Evolutionary conservation across 495 filamentous ascomycete species (phyloP).

Genomic region (Hyphodiscus hymeniophilus): DNA sequence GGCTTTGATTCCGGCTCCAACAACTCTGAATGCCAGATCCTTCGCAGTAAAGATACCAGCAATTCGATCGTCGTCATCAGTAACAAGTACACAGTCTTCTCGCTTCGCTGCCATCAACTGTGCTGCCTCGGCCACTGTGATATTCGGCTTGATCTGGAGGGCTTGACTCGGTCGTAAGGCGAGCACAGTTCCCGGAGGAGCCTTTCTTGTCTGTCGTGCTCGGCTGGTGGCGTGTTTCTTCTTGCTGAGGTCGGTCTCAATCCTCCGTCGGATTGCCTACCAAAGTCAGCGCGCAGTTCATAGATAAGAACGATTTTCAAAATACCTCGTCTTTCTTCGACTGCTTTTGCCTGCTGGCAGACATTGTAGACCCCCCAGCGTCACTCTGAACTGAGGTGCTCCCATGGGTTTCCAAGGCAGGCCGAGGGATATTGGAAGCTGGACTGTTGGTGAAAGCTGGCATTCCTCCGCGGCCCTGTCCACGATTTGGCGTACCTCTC

Average conservation of each 20-base stretch:
- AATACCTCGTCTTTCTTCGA: slow-evolving; percentile 96
- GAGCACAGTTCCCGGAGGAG: slow-evolving; percentile 91
- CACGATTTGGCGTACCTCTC: slow-evolving; percentile 54
- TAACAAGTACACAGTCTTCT: slow-evolving; percentile 98
- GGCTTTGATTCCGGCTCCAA: slow-evolving; percentile 87
- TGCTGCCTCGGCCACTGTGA: slow-evolving; percentile 90
- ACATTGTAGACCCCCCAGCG: slow-evolving; percentile 65
- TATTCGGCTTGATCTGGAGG: slow-evolving; percentile 93
- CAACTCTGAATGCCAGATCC: slow-evolving; percentile 94
- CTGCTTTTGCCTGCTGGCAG: slow-evolving; percentile 86
- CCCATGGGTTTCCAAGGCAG: slow-evolving; percentile 57
- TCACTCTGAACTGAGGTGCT: slow-evolving; percentile 52
- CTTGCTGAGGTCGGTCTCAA: slow-evolving; percentile 96
- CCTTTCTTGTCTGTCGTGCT: slow-evolving; percentile 78
- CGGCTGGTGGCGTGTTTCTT: slow-evolving; percentile 75
- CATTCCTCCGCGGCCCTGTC: slow-evolving; percentile 54
- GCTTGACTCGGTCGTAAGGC: slow-evolving; percentile 91
- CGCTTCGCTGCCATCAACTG: slow-evolving; percentile 99
- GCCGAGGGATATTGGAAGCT: slow-evolving; percentile 72
- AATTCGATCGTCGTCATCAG: slow-evolving; percentile 95
- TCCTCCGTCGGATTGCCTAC: slow-evolving; percentile 90
- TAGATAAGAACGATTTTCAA: slow-evolving; percentile 11
- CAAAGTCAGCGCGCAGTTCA: slow-evolving; percentile 13
- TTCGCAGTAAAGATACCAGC: slow-evolving; percentile 99
- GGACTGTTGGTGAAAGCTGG: slow-evolving; percentile 64